These are phyloP conservation scores for Boechera divaricarpa DNA, from an alignment of 345 rosid species.

Conservation along the genomic window DNA sequence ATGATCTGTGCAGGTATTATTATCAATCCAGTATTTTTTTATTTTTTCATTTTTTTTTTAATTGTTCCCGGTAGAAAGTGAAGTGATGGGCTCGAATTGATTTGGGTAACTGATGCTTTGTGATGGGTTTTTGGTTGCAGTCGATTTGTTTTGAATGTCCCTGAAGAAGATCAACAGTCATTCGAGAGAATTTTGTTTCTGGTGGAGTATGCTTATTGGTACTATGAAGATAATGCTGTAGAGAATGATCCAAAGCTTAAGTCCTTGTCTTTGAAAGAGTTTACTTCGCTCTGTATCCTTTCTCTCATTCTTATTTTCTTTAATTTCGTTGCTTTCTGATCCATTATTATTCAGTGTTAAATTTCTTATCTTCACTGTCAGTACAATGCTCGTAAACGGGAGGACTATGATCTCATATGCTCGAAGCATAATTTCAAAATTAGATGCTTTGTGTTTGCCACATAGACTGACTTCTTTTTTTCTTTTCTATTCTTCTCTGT, in stretches of 20 bases:
- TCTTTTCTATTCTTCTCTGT: background rate
- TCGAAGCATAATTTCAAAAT: background rate
- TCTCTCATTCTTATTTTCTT: conserved; percentile 12
- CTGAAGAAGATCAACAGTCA: conserved; percentile 96
- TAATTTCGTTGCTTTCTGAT: background rate
- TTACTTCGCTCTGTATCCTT: conserved; percentile 91
- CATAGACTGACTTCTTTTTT: background rate
- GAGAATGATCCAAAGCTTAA: conserved; percentile 90
- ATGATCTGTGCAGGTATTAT: conserved; percentile 95
- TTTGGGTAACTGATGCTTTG: conserved; percentile 17
- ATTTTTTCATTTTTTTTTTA: background rate
- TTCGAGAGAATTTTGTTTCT: conserved; percentile 96
- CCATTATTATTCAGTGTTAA: background rate
- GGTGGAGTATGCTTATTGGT: conserved; percentile 99
- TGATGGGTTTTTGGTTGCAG: conserved; percentile 51
- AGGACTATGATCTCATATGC: conserved; percentile 11
- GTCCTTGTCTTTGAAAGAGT: conserved; percentile 88
- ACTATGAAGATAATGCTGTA: conserved; percentile 93
- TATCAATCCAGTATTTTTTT: conserved; percentile 15
- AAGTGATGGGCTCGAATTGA: conserved; percentile 20
- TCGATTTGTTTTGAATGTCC: conserved; percentile 97
- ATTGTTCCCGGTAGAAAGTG: background rate
- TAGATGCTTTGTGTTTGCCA: conserved; percentile 5
- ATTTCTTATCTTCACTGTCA: background rate
- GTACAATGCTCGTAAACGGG: background rate